Evolutionary conservation across 163 green algal genomes (phyloP).

Genomic region (Chlamydomonas reinhardtii): DNA sequence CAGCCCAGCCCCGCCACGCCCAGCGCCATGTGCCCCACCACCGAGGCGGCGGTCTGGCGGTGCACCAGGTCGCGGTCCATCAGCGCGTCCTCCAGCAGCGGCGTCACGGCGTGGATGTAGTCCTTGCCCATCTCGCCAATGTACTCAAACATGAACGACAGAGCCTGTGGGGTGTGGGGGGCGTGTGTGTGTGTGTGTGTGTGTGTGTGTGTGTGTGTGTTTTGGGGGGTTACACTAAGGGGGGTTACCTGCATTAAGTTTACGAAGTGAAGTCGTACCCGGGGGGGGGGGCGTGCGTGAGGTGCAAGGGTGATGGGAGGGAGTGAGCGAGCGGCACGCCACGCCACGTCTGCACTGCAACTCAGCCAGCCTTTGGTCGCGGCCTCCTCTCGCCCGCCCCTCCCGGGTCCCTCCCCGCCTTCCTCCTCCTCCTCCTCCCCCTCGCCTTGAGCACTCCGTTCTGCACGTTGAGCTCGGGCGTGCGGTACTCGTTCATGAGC

Average conservation of each 20-base stretch:
- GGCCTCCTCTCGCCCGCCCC: too few relatives aligned
- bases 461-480: conserved; percentile 98
- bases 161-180: conserved; percentile 60
- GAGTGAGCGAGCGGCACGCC: too few relatives aligned
- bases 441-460: conserved; percentile 96
- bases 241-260: too few relatives aligned
- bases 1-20: conserved; percentile 95
- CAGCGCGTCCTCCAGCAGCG: conserved; percentile 96
- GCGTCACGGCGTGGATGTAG: conserved; percentile 94
- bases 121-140: conserved; percentile 98
- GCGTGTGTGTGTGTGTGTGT: background rate
- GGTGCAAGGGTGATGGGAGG: too few relatives aligned
- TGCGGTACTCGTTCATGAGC: conserved; percentile 99
- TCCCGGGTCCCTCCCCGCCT: background rate
- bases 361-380: too few relatives aligned
- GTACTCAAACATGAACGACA: conserved; percentile 99
- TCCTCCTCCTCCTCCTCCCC: too few relatives aligned
- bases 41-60: conserved; percentile 91
- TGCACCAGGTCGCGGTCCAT: conserved; percentile 91
- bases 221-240: too few relatives aligned
- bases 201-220: too few relatives aligned
- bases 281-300: too few relatives aligned
- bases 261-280: too few relatives aligned
- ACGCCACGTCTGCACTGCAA: too few relatives aligned
- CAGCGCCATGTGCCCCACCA: conserved; percentile 93